Evolutionary conservation across 1,139 yeast genomes (phyloP).

Genomic region (Debaryomycetaceae sp.): DNA sequence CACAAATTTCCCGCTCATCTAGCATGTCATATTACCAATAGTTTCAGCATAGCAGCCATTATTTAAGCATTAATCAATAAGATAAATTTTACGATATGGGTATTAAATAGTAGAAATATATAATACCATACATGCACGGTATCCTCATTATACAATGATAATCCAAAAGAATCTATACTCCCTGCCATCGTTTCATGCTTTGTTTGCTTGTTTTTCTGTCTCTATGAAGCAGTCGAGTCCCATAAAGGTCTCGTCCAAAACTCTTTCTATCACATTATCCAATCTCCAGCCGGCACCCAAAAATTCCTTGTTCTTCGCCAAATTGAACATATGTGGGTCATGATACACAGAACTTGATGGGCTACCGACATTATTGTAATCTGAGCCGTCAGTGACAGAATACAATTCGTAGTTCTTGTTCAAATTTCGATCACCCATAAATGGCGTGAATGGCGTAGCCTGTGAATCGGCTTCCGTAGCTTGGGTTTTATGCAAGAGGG

Average conservation of each 20-base stretch:
- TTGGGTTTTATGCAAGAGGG: conserved; percentile 19
- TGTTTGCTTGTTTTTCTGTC: conserved; percentile 45
- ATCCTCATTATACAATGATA: not conserved
- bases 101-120: not conserved
- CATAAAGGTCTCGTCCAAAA: conserved; percentile 83
- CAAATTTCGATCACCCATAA: conserved; percentile 79
- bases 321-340: conserved; percentile 48
- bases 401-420: conserved; percentile 34
- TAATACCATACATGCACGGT: not conserved
- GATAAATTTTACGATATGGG: not conserved
- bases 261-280: conserved; percentile 66
- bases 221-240: conserved; percentile 82
- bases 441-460: conserved; percentile 82
- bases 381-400: conserved; percentile 25
- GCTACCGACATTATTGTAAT: conserved; percentile 58
- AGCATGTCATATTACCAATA: not conserved
- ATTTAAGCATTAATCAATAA: not conserved
- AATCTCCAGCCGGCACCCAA: conserved; percentile 85
- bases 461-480: conserved; percentile 18
- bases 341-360: conserved; percentile 33
- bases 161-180: too few relatives aligned
- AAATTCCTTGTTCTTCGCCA: conserved; percentile 64
- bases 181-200: not conserved
- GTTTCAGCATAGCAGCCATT: not conserved
- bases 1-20: not conserved